Percentiles rank a stretch among this genome's conserved stretches.
Conservation (phyloP, 768 basidiomycete genomes). For the Phaeotremella fagi region DNA sequence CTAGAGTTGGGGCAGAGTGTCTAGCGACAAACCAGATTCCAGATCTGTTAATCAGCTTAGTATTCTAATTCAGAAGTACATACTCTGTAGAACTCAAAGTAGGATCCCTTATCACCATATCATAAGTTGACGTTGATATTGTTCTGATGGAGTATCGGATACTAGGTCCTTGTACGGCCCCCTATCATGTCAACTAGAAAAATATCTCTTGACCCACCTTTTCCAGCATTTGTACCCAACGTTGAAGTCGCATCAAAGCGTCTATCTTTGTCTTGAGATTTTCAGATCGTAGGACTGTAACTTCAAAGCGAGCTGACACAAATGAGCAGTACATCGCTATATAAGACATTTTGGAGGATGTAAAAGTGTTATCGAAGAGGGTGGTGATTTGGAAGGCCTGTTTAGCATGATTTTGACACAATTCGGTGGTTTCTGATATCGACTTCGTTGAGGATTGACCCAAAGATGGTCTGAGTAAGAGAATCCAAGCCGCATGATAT, state of each 20-base stretch:
- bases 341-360: not conserved
- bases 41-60: not conserved
- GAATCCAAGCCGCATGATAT: conserved; percentile 14
- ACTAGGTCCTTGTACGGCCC: not conserved
- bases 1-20: not conserved
- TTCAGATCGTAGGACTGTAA: not conserved
- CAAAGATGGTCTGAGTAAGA: conserved; percentile 7
- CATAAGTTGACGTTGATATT: not conserved
- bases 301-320: not conserved
- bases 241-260: not conserved
- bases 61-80: not conserved
- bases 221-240: not conserved
- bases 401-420: conserved; percentile 2
- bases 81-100: not conserved
- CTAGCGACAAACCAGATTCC: not conserved
- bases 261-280: not conserved
- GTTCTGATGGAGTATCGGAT: not conserved
- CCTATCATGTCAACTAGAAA: not conserved
- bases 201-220: not conserved
- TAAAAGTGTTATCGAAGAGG: not conserved
- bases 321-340: not conserved
- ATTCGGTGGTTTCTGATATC: conserved; percentile 1
- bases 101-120: not conserved
- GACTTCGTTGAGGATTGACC: not conserved
- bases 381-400: not conserved